These are phyloP conservation scores for Alnus rubra DNA, from an alignment of 306 rosid species.

Conservation along the genomic window DNA sequence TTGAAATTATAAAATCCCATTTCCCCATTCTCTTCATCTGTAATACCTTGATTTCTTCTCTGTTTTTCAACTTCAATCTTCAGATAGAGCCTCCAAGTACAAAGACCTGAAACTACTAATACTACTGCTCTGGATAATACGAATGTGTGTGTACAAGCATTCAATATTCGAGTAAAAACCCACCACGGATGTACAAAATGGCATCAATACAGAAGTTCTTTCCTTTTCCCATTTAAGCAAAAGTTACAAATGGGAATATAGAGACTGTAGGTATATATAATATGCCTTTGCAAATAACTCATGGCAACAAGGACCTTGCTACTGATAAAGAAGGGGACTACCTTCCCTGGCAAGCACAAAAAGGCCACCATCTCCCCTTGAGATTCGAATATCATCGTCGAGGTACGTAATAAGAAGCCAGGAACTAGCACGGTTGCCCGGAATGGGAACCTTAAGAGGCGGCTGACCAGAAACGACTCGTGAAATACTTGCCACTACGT, in stretches of 20 bases:
- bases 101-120: too few relatives aligned
- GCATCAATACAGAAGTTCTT: too few relatives aligned
- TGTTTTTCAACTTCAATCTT: too few relatives aligned
- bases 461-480: slow-evolving; percentile 78
- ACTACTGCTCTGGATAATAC: too few relatives aligned
- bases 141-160: too few relatives aligned
- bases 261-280: not conserved
- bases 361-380: slow-evolving; percentile 95
- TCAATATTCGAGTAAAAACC: too few relatives aligned
- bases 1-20: too few relatives aligned
- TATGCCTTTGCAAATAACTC: not conserved
- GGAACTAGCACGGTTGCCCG: slow-evolving; percentile 79
- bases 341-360: slow-evolving; percentile 88
- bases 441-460: slow-evolving; percentile 80
- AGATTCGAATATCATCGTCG: slow-evolving; percentile 79
- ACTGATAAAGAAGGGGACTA: slow-evolving; percentile 66
- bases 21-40: too few relatives aligned
- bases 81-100: too few relatives aligned
- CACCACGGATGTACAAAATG: too few relatives aligned
- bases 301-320: slow-evolving; percentile 26
- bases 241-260: not conserved
- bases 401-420: slow-evolving; percentile 92
- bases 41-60: too few relatives aligned
- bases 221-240: too few relatives aligned
- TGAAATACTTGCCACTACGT: slow-evolving; percentile 53